Conservation (phyloP, 2,329 filamentous ascomycete genomes). For the Waltergamsia citrina region DNA sequence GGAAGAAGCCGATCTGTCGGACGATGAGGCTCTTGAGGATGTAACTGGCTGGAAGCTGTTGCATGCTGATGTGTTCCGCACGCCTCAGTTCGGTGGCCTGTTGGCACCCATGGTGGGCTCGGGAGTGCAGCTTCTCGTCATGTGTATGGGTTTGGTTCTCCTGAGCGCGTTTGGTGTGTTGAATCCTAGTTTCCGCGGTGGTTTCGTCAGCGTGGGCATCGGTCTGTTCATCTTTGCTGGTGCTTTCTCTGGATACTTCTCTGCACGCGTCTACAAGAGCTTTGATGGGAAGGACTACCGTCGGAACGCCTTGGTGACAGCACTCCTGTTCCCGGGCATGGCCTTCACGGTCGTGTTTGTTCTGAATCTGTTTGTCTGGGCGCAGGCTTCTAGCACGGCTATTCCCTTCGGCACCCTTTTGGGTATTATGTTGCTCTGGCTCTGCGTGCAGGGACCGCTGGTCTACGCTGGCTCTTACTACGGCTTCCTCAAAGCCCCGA, state of each 20-base stretch:
- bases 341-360: slow-evolving; percentile 68
- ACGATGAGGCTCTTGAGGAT: slow-evolving; percentile 66
- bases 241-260: slow-evolving; percentile 81
- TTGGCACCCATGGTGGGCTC: slow-evolving; percentile 76
- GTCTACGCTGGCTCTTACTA: slow-evolving; percentile 75
- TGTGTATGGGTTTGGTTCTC: slow-evolving; percentile 62
- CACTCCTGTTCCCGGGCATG: slow-evolving; percentile 68
- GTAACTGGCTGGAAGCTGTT: slow-evolving; percentile 82
- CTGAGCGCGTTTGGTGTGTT: slow-evolving; percentile 68
- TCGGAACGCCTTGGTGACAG: slow-evolving; percentile 70
- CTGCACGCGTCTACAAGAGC: slow-evolving; percentile 71
- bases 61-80: slow-evolving; percentile 79
- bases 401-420: slow-evolving; percentile 75
- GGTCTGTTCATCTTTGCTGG: slow-evolving; percentile 79
- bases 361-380: slow-evolving; percentile 84
- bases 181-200: slow-evolving; percentile 83
- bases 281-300: slow-evolving; percentile 69
- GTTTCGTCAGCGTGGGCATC: slow-evolving; percentile 76
- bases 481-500: slow-evolving; percentile 55
- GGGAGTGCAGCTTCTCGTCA: slow-evolving; percentile 78
- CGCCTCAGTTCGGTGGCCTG: slow-evolving; percentile 59
- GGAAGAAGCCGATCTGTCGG: too few relatives aligned
- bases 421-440: slow-evolving; percentile 66
- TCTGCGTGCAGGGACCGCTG: slow-evolving; percentile 76
- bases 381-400: slow-evolving; percentile 78